phyloP scores from a whole-genome alignment of 1,284 basidiomycete species.

The Rhodotorula sp. region DNA sequence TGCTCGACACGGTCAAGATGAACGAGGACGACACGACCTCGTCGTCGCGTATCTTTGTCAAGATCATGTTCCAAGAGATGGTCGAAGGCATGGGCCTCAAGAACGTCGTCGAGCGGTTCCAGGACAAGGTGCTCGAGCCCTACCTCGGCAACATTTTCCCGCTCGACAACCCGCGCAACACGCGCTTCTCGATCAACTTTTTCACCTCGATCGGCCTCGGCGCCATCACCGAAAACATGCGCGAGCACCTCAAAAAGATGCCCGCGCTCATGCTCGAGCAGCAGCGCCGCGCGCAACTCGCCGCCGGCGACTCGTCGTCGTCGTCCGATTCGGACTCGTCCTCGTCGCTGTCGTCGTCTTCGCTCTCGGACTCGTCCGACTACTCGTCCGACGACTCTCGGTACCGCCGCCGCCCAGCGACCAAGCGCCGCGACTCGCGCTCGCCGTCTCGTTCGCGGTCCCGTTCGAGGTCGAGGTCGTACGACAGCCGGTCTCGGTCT shows the following conservation, averaged over 20 bases:
- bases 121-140: constrained; percentile 58
- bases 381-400: constrained; percentile 46
- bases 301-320: constrained; percentile 54
- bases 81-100: constrained; percentile 89
- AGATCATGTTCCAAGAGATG: constrained; percentile 93
- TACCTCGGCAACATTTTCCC: constrained; percentile 87
- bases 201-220: constrained; percentile 86
- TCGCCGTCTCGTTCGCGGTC: constrained; percentile 13
- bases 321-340: constrained; percentile 65
- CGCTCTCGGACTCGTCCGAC: constrained; percentile 53
- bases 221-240: constrained; percentile 88
- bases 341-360: constrained; percentile 54
- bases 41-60: constrained; percentile 93
- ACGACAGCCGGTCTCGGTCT: constrained; percentile 4
- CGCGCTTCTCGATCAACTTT: constrained; percentile 89
- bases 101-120: constrained; percentile 76
- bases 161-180: constrained; percentile 91
- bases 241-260: constrained; percentile 84
- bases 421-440: constrained; percentile 7
- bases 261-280: constrained; percentile 53
- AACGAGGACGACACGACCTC: constrained; percentile 98
- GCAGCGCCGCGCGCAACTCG: constrained; percentile 63
- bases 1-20: constrained; percentile 80
- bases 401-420: constrained; percentile 29
- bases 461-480: constrained; percentile 18